Percentiles rank a stretch among this genome's conserved stretches.
These are phyloP conservation scores for Sarocladiaceae sp. DNA, from an alignment of 2,329 filamentous ascomycete species.

Conservation along the genomic window DNA sequence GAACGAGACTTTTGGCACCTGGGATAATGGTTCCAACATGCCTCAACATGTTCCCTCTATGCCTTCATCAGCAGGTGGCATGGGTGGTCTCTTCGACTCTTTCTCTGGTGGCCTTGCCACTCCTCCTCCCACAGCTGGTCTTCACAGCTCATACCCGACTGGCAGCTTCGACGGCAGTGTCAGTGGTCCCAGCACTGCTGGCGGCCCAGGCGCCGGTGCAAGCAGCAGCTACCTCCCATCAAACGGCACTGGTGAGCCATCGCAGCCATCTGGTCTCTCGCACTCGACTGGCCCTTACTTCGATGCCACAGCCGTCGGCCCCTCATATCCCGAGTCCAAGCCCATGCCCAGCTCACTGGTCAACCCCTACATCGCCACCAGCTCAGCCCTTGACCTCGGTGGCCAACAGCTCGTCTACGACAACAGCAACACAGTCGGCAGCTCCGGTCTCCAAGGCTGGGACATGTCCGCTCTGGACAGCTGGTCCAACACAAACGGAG, in stretches of 20 bases:
- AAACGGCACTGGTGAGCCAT: slow-evolving; percentile 21
- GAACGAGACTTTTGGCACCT: slow-evolving; percentile 53
- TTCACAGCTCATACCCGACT: slow-evolving; percentile 42
- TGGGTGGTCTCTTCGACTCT: slow-evolving; percentile 41
- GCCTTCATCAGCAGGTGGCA: slow-evolving; percentile 14
- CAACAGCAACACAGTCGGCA: slow-evolving; percentile 20
- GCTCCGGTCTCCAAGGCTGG: slow-evolving; percentile 30
- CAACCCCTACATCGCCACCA: slow-evolving; percentile 25
- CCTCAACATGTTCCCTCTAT: background rate
- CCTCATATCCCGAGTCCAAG: slow-evolving; percentile 24
- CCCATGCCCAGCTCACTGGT: slow-evolving; percentile 22
- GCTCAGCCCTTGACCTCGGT: slow-evolving; percentile 25
- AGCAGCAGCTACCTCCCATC: slow-evolving; percentile 23
- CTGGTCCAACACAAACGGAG: slow-evolving; percentile 24
- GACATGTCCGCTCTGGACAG: slow-evolving; percentile 31
- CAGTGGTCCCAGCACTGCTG: slow-evolving; percentile 18
- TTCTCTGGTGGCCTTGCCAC: slow-evolving; percentile 51
- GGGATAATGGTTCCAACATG: slow-evolving; percentile 31
- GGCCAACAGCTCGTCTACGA: slow-evolving; percentile 29
- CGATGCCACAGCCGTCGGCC: slow-evolving; percentile 3
- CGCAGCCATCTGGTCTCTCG: slow-evolving; percentile 8
- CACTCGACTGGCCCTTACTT: slow-evolving; percentile 16
- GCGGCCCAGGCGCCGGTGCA: slow-evolving; percentile 1
- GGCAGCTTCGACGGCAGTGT: slow-evolving; percentile 38
- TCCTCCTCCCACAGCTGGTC: slow-evolving; percentile 50